Evolutionary conservation across 768 basidiomycete genomes (phyloP), one percentile per base, ranked within the genome.

Genomic region (Xerocomellus intermedius): DNA sequence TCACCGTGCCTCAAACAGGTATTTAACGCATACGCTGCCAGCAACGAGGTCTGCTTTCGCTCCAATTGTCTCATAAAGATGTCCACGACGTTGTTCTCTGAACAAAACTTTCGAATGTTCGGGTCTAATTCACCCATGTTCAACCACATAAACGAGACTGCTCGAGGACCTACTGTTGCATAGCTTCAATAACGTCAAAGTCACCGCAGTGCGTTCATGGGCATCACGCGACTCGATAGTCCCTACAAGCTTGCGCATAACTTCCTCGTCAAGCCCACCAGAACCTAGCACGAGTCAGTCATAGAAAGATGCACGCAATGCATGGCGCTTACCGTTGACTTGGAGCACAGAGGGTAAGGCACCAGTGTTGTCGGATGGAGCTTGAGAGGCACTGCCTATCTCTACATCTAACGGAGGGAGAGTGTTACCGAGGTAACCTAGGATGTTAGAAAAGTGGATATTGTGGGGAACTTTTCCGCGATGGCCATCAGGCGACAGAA

Each of bases 151-250:
- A 37, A n/a, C 17, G 8, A 19, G 32, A 36, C 3, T 8, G 12
- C 17, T 41, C 4, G 10, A 35, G 21, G 19, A 30, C 56, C 48
- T 35, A 60, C 57, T n/a, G 26, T 22, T 32, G 19, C 50, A 59
- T 9, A 61, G 14, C 13, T 61, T 61, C 17, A 59, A n/a, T 28
- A 61, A 21, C 6, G 47, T 41, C 39, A 61, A 46, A 7, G 59
- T 61, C 17, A 53, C 50, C 2, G 6, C 22, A 2, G 26, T 59
- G 42, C 59, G 50, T 14, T 46, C 5, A 21, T 24, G 28, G 19
- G 17, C 8, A 42, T 50, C 3, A 2, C 24, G 8, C 2, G 57
- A 59, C 17, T 46, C 5, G 33, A 49, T 24, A 3, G 59, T 19
- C 19, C 0, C 36, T 8, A 54, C 3, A 9, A 60, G 19, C 26